These are phyloP conservation scores for Xanthoconium stramineum DNA, from an alignment of 768 basidiomycete species.

Conservation along the genomic window DNA sequence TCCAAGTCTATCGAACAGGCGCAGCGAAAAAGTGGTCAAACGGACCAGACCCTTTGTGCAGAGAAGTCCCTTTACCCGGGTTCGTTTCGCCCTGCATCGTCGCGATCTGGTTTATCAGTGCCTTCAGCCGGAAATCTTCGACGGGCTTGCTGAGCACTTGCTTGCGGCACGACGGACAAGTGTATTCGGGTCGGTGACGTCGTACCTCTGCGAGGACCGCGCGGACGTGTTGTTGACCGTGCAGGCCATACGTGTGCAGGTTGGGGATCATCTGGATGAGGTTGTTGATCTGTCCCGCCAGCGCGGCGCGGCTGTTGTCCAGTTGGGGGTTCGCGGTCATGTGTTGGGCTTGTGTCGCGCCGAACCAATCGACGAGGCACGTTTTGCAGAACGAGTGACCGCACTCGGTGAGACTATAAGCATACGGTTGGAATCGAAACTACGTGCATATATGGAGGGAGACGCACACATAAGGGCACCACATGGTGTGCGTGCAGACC, in stretches of 20 bases:
- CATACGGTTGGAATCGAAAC: not conserved
- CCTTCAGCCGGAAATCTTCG: constrained; percentile 62
- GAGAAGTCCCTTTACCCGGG: constrained; percentile 23
- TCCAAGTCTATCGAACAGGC: constrained; percentile 3
- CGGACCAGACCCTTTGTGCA: constrained; percentile 19
- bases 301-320: constrained; percentile 28
- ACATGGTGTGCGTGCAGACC: constrained; percentile 62
- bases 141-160: constrained; percentile 47
- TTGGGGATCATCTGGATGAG: constrained; percentile 23
- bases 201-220: constrained; percentile 20
- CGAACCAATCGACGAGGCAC: constrained; percentile 58
- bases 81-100: constrained; percentile 46
- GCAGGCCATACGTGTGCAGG: constrained; percentile 15
- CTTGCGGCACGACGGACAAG: constrained; percentile 66
- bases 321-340: constrained; percentile 45
- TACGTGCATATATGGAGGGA: not conserved
- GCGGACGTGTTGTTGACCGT: constrained; percentile 16
- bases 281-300: constrained; percentile 15
- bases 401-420: constrained; percentile 54
- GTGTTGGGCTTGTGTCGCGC: constrained; percentile 47
- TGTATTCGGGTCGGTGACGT: constrained; percentile 48
- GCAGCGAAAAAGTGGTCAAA: constrained; percentile 49
- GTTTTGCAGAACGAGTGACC: constrained; percentile 68
- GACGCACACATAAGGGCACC: constrained; percentile 63
- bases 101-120: constrained; percentile 49